Conservation (phyloP, 2,329 filamentous ascomycete species). For the Colletotrichum eleusines region DNA sequence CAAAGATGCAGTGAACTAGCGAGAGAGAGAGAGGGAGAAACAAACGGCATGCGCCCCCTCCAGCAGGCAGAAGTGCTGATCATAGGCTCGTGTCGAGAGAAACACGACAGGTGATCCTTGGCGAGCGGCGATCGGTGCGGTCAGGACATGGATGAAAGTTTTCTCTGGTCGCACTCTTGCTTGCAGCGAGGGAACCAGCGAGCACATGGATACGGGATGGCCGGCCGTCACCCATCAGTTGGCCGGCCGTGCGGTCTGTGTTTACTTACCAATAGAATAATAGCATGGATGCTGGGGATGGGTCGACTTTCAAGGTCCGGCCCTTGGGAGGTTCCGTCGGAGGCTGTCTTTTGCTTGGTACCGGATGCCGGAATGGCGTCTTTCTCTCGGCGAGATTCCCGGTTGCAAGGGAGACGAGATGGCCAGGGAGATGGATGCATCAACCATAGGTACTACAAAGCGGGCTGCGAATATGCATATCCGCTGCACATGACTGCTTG, state of each 20-base stretch:
- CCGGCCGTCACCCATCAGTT: neutral
- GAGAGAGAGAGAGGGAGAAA: neutral
- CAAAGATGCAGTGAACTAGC: neutral
- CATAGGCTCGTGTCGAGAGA: conserved; percentile 23
- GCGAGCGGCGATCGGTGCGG: neutral
- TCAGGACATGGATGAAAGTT: conserved; percentile 18
- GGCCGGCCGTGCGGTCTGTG: neutral
- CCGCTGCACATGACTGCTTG: neutral
- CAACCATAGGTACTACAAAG: neutral
- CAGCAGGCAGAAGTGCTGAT: conserved; percentile 17
- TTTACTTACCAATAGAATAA: too few species aligned
- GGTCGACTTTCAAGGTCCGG: conserved; percentile 18
- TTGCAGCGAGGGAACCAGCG: conserved; percentile 10
- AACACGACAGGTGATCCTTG: neutral
- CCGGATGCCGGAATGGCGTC: neutral
- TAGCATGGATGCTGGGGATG: neutral
- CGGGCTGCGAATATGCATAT: neutral
- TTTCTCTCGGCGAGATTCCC: conserved; percentile 9
- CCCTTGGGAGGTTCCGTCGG: neutral
- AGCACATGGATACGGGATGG: neutral
- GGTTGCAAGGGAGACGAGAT: conserved; percentile 9
- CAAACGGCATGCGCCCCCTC: neutral
- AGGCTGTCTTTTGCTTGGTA: neutral
- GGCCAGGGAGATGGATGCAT: neutral
- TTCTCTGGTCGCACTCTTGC: neutral